A percentile compares a stretch with the other conserved stretches of the same genome.
These are phyloP conservation scores for Euphrasia confusa DNA, from an alignment of 257 asterid species.

Conservation along the genomic window DNA sequence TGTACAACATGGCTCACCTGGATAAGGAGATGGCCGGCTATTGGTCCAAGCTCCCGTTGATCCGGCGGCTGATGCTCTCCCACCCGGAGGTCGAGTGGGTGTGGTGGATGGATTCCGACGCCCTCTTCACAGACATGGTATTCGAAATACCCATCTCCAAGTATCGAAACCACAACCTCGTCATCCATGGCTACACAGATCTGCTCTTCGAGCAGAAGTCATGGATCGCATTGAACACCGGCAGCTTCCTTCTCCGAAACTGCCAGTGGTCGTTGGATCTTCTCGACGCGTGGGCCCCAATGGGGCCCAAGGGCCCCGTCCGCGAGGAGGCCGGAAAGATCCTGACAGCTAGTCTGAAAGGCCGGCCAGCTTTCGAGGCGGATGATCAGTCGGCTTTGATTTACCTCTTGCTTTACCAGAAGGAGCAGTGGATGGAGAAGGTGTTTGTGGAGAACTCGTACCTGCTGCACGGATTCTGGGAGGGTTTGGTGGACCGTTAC, in stretches of 20 bases:
- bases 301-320: slow-evolving; percentile 82
- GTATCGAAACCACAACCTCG: slow-evolving; percentile 61
- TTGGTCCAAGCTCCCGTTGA: slow-evolving; percentile 83
- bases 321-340: slow-evolving; percentile 86
- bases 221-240: slow-evolving; percentile 85
- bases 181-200: slow-evolving; percentile 76
- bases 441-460: slow-evolving; percentile 80
- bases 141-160: slow-evolving; percentile 61
- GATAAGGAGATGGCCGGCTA: slow-evolving; percentile 85
- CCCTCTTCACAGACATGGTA: slow-evolving; percentile 77
- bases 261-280: slow-evolving; percentile 94
- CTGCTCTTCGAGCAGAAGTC: slow-evolving; percentile 73
- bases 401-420: slow-evolving; percentile 59
- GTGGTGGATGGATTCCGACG: slow-evolving; percentile 99
- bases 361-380: slow-evolving; percentile 88
- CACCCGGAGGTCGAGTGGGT: slow-evolving; percentile 97
- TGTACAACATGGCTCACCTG: slow-evolving; percentile 89
- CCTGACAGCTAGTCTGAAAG: slow-evolving; percentile 76
- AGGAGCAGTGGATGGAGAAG: slow-evolving; percentile 64
- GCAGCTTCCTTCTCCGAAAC: slow-evolving; percentile 76
- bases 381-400: slow-evolving; percentile 94
- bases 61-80: slow-evolving; percentile 76
- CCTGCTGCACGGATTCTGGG: slow-evolving; percentile 92
- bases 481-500: slow-evolving; percentile 76
- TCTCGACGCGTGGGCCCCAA: slow-evolving; percentile 88